Conservation (phyloP, 805 yeast species). For the Spathaspora hagerdaliae region DNA sequence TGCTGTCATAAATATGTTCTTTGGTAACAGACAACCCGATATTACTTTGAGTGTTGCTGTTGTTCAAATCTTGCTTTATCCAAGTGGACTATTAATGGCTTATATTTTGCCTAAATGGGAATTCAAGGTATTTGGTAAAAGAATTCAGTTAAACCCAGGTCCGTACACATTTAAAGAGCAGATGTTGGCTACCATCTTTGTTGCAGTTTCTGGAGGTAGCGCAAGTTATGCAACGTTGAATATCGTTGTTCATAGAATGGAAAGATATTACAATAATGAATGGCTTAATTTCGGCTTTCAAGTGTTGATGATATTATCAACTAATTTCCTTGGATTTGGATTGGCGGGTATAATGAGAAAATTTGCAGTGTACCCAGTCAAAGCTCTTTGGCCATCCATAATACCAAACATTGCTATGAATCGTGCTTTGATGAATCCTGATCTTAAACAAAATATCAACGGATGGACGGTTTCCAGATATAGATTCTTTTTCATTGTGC, state of each 20-base stretch:
- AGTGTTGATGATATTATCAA: constrained; percentile 17
- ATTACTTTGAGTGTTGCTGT: constrained; percentile 40
- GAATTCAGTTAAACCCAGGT: constrained; percentile 37
- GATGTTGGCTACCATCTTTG: constrained; percentile 51
- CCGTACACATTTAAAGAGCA: constrained; percentile 66
- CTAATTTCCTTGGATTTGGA: constrained; percentile 25
- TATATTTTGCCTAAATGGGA: constrained; percentile 34
- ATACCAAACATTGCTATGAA: constrained; percentile 28
- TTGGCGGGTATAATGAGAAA: constrained; percentile 25
- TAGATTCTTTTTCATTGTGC: constrained; percentile 15
- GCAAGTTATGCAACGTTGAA: constrained; percentile 26
- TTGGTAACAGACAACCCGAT: constrained; percentile 49
- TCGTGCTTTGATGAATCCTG: constrained; percentile 20
- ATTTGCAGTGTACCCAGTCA: constrained; percentile 21
- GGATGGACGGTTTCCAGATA: constrained; percentile 28
- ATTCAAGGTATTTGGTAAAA: constrained; percentile 17
- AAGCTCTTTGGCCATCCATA: constrained; percentile 24
- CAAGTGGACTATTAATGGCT: constrained; percentile 35
- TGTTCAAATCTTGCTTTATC: constrained; percentile 42
- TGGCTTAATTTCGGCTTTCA: constrained; percentile 27
- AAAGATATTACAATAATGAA: constrained; percentile 15
- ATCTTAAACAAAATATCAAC: constrained; percentile 20
- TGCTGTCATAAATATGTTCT: constrained; percentile 52
- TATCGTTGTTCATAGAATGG: constrained; percentile 18
- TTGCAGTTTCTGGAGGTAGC: constrained; percentile 27